phyloP scores from a whole-genome alignment of 177 flowering plant genomes.

The Vitis hybrid region DNA sequence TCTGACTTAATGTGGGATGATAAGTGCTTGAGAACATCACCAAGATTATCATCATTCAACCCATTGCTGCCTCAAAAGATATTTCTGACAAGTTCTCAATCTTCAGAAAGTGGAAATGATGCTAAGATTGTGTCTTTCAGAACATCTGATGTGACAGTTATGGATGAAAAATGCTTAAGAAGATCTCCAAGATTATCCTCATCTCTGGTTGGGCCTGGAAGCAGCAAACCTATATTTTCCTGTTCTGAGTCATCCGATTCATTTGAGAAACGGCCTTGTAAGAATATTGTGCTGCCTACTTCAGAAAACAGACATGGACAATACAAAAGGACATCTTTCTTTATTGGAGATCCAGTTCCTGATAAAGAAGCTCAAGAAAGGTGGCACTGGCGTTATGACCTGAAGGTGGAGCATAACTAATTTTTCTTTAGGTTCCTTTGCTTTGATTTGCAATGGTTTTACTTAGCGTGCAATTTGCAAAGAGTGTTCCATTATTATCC shows the following conservation, averaged over 20 bases:
- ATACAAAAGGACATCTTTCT: neutral
- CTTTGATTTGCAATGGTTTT: neutral
- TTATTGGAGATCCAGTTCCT: conserved; percentile 40
- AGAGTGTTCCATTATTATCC: no score
- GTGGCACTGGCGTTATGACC: conserved; percentile 46
- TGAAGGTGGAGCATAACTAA: conserved; percentile 22
- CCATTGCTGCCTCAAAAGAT: no score
- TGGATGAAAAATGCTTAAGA: neutral
- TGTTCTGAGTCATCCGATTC: neutral
- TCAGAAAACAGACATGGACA: neutral
- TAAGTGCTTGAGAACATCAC: no score
- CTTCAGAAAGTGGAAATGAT: neutral
- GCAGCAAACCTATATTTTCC: neutral
- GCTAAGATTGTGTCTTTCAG: neutral
- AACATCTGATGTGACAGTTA: neutral
- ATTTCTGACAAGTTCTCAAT: no score
- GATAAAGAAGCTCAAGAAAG: conserved; percentile 33
- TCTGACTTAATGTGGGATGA: no score
- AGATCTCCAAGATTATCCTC: conserved; percentile 6
- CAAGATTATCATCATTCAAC: no score
- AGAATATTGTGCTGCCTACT: neutral
- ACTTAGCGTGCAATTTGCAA: neutral
- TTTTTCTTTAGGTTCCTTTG: neutral
- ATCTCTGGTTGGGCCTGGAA: conserved; percentile 1
- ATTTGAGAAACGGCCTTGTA: conserved; percentile 5